Base-by-base conservation (phyloP, 345 rosid genomes). In the Populus alba region DNA sequence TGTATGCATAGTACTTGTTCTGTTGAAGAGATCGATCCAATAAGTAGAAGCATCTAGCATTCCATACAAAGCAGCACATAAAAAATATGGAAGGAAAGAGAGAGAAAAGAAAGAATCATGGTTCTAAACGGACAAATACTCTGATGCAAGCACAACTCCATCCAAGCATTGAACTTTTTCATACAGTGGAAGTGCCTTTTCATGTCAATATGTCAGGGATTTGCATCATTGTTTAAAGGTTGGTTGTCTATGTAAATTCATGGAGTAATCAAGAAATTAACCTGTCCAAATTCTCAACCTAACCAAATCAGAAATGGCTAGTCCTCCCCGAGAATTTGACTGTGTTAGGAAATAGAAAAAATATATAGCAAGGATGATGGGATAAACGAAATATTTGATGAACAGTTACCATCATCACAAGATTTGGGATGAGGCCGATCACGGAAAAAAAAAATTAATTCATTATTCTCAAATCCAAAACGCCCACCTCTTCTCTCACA, bases 401-500 rank as follows among this genome's bases (percentile, higher is more conserved):
- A 31, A 65, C 38, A 67, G 15, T 85, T 90, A 93, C 97, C 93
- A 39, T 77, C 77, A 23, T n/a, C 74, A 79, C 91, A 89, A 62
- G 83, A 83, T 77, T 41, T 25, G 22, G 29, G 79, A 72, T 68
- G 83, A 73, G 83, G 73, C 25, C 85, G 83, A 81, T 91, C 84
- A 57, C 16, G 77, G 76, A 89, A 90, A 68, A 88, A 88, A 77
- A 90, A 90, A 13, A 87, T 51, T 7, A 82, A 91, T 45, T 77
- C 82, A 20, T 74, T 29, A 38, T 83, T 62, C 37, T 83, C 75
- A 75, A 66, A 85, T 22, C 90, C 89, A 72, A 93, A 84, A 18
- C 89, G 38, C 1, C 91, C 93, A 1, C 91, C 91, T 66, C 93
- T 88, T 45, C 10, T 63, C 41, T 67, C 73, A 66, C 92, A 91